Base-by-base conservation (phyloP, 768 basidiomycete genomes). In the Rhizopogon vulgaris region DNA sequence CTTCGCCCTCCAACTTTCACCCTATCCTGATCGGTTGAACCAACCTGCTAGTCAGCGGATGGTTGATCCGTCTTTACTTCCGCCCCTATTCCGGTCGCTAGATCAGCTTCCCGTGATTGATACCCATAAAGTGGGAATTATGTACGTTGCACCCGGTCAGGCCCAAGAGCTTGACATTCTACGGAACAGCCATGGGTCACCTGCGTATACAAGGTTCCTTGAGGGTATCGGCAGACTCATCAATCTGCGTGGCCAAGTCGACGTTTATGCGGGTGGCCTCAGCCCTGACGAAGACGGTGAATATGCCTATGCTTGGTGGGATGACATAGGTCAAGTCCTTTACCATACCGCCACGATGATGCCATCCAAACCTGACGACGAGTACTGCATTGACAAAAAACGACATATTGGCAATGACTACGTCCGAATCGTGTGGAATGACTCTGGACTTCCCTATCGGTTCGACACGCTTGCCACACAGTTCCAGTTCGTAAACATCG, bases 241-340 rank as follows among this genome's bases (percentile, higher is more conserved):
- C 65, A 83, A 88, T 57, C 73, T 97, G 17, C 84, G 91, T 15
- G 92, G 90, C 9, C 93, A 95, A 66, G 77, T 87, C 9, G 94
- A 95, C 63, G 84, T 98, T 15, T 96, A 94, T 66, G 88, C 89
- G 2, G 96, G 94, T 7, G 91, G 93, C 3, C 77, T 98, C 24
- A 87, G 93, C 62, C 83, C 91, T 7, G 90, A 93, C 55, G 82
- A 88, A 60, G 94, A 99, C 62, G 96, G 96, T 12, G 89, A 94
- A 68, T 96, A 94, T 63, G 91, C 95, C 0, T 98, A 98, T 64
- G 93, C 94, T 0, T 99, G 95, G 94, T 96, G 94, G 91, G 94
- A 98, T 66, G 94, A 97, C 62, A 94, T 97, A 46, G 84, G 88
- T 4, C 94, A 98, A 64, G 83, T 96, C 55, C 78, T 97, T 49